phyloP scores from a whole-genome alignment of 2,329 filamentous ascomycete species.

The Cladosporium sp. region DNA sequence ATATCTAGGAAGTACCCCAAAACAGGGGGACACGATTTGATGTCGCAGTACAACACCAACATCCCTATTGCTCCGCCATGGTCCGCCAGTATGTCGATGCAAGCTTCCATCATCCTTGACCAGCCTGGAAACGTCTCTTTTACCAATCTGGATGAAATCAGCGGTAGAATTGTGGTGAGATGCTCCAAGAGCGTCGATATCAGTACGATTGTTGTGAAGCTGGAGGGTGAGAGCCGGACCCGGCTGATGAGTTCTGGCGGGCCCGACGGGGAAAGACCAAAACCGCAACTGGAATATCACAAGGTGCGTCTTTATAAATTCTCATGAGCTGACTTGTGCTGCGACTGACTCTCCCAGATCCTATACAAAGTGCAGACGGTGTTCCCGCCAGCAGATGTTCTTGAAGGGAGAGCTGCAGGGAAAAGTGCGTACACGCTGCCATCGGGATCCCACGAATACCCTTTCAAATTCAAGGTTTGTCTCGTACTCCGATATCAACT shows the following conservation, averaged over 20 bases:
- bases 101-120: slow-evolving; percentile 30
- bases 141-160: slow-evolving; percentile 72
- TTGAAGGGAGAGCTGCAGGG: slow-evolving; percentile 29
- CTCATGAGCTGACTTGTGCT: not conserved
- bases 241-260: slow-evolving; percentile 47
- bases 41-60: slow-evolving; percentile 6
- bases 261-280: slow-evolving; percentile 42
- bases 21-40: not conserved
- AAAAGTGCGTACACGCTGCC: slow-evolving; percentile 55
- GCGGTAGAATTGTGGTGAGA: slow-evolving; percentile 49
- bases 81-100: slow-evolving; percentile 19
- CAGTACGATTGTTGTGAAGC: slow-evolving; percentile 65
- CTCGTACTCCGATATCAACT: not conserved
- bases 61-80: slow-evolving; percentile 2
- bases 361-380: slow-evolving; percentile 69
- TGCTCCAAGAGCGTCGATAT: slow-evolving; percentile 43
- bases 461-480: slow-evolving; percentile 68
- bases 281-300: slow-evolving; percentile 47
- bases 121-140: slow-evolving; percentile 26
- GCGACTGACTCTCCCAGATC: slow-evolving; percentile 47
- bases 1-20: not conserved
- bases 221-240: slow-evolving; percentile 74
- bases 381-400: slow-evolving; percentile 56
- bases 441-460: slow-evolving; percentile 68
- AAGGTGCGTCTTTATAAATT: slow-evolving; percentile 34